Evolutionary conservation across 257 asterid species (phyloP).

Genomic region (Parsonsia alboflavescens): DNA sequence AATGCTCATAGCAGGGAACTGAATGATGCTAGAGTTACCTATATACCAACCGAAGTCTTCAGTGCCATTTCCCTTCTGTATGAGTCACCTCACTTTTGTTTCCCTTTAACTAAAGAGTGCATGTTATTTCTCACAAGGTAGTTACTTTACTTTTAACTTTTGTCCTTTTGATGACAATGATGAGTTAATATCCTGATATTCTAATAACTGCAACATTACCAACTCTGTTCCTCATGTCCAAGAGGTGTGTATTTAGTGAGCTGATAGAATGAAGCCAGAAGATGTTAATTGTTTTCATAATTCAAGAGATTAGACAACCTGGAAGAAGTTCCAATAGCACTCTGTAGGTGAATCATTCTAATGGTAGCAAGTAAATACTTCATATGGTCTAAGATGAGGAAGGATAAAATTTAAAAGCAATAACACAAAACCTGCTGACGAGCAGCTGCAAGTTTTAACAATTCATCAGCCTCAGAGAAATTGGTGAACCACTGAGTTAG

Average conservation of each 20-base stretch:
- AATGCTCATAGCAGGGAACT: neutral
- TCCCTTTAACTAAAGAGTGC: neutral
- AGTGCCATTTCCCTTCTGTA: neutral
- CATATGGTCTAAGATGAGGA: neutral
- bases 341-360: neutral
- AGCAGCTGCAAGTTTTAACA: constrained; percentile 87
- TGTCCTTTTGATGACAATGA: neutral
- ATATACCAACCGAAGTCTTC: neutral
- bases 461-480: constrained; percentile 92
- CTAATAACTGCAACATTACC: neutral
- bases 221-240: neutral
- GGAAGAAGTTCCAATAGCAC: neutral
- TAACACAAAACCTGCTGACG: constrained; percentile 74
- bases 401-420: neutral
- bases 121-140: neutral
- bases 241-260: neutral
- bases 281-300: neutral
- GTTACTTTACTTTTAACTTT: neutral
- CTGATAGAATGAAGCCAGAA: neutral
- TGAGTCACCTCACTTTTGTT: neutral
- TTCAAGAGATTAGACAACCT: neutral
- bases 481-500: constrained; percentile 72
- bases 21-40: neutral
- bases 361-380: neutral
- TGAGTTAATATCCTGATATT: neutral